phyloP scores from a whole-genome alignment of 2,329 filamentous ascomycete species.

The Hortaea sp. region DNA sequence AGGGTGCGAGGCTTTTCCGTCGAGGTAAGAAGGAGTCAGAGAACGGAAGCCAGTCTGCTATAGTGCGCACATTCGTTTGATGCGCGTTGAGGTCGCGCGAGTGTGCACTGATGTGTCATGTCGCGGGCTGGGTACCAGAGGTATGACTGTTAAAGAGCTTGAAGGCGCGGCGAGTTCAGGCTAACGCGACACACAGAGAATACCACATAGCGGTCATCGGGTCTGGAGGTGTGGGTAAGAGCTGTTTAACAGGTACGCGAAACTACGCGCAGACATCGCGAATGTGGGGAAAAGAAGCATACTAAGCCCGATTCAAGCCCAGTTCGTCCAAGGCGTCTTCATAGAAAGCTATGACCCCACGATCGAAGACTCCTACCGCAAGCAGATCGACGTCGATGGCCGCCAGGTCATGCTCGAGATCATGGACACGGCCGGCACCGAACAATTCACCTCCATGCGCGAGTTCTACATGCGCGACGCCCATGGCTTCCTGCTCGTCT shows the following conservation, averaged over 20 bases:
- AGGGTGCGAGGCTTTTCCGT: no score
- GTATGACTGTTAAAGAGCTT: slow-evolving; percentile 1
- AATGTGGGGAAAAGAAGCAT: background rate
- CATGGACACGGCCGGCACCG: slow-evolving; percentile 81
- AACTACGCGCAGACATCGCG: background rate
- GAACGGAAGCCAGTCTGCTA: no score
- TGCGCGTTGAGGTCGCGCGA: slow-evolving; percentile 2
- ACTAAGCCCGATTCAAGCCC: slow-evolving; percentile 46
- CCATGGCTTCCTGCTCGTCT: slow-evolving; percentile 83
- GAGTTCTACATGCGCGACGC: slow-evolving; percentile 91
- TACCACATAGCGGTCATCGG: slow-evolving; percentile 76
- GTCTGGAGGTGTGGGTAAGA: slow-evolving; percentile 83
- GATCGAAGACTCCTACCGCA: slow-evolving; percentile 53
- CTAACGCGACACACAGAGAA: slow-evolving; percentile 41
- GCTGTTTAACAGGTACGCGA: slow-evolving; percentile 69
- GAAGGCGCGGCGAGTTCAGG: background rate
- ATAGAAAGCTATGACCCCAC: slow-evolving; percentile 64
- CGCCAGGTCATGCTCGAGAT: slow-evolving; percentile 86
- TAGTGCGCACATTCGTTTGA: background rate
- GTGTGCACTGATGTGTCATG: slow-evolving; percentile 13
- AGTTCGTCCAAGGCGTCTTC: slow-evolving; percentile 92
- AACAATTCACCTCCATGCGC: slow-evolving; percentile 60
- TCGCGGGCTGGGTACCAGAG: slow-evolving; percentile 22
- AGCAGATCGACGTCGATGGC: slow-evolving; percentile 66
- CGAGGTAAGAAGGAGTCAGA: no score